These are phyloP conservation scores for Neofusicoccum laricinum DNA, from an alignment of 2,329 filamentous ascomycete species.

Conservation along the genomic window DNA sequence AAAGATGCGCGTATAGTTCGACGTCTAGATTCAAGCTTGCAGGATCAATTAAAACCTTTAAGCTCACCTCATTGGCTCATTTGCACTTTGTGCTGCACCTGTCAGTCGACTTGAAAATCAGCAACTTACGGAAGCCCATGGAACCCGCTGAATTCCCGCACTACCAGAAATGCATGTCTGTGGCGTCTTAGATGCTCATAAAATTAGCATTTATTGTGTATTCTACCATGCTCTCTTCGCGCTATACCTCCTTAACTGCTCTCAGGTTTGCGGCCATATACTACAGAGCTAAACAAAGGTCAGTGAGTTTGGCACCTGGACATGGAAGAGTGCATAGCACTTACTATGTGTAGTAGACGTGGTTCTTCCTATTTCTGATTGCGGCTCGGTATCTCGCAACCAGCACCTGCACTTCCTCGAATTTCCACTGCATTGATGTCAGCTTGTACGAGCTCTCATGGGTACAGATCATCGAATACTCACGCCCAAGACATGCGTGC, in stretches of 20 bases:
- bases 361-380: slow-evolving; percentile 8
- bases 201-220: not conserved
- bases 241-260: not conserved
- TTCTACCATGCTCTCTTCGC: not conserved
- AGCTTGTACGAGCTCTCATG: not conserved
- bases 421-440: slow-evolving; percentile 3
- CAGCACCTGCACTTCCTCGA: slow-evolving; percentile 13
- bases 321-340: not conserved
- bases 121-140: too few relatives aligned
- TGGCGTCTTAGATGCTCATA: too few relatives aligned
- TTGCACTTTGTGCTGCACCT: too few relatives aligned
- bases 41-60: not conserved
- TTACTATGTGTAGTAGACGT: slow-evolving; percentile 11
- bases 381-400: slow-evolving; percentile 6
- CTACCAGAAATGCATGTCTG: too few relatives aligned
- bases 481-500: slow-evolving; percentile 11
- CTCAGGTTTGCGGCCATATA: slow-evolving; percentile 11
- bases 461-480: not conserved
- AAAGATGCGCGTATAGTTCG: not conserved
- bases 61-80: too few relatives aligned
- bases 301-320: not conserved
- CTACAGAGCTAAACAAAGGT: not conserved
- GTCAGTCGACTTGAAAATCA: too few relatives aligned
- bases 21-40: not conserved
- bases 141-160: too few relatives aligned